Base-by-base conservation (phyloP, 257 asterid species). In the Nicotiana paniculata region DNA sequence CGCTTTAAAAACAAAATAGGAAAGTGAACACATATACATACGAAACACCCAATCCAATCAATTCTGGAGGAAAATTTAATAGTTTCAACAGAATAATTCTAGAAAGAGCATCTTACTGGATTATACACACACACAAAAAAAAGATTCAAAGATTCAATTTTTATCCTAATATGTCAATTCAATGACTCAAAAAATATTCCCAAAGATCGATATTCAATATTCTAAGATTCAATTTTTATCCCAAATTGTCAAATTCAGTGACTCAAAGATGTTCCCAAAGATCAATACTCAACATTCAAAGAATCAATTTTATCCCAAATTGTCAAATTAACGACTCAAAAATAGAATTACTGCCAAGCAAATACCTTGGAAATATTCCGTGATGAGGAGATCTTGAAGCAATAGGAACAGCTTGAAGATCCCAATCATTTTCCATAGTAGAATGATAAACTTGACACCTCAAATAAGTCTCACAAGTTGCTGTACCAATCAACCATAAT, bases 401-500 rank as follows among this genome's bases (percentile, higher is more conserved):
- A 74, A 96, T 89, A 32, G 98, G 96, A 78, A 96, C 90, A 66
- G 97, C 98, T 85, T 96, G 98, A 77, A 96, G 91, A 90, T 96
- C 97, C 99, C 98, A 96, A 84, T 96, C 98, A 80, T 77, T 90
- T 81, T 96, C 99, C 97, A 96, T 90, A 48, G 97, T 84, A 43
- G 97, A 90, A 92, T 96, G 98, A 96, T 94, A 93, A 81, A 96
- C 94, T 62, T 93, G 98, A 83, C 99, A 94, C 86, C 99, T 92
- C 91, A 93, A 87, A 87, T 91, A 96, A 12, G 99, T 94, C 88
- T 96, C 99, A 77, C 97, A 94, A 2, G 97, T 93, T 1, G 99
- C 99, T 62, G 96, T 92, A 77, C 99, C 98, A n/a, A 96, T 90
- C 85, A 96, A 86, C 98, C 97, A 94, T 21, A 92, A 82, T 79